Evolutionary conservation across 345 rosid species (phyloP).

Genomic region (Trapa incisa): DNA sequence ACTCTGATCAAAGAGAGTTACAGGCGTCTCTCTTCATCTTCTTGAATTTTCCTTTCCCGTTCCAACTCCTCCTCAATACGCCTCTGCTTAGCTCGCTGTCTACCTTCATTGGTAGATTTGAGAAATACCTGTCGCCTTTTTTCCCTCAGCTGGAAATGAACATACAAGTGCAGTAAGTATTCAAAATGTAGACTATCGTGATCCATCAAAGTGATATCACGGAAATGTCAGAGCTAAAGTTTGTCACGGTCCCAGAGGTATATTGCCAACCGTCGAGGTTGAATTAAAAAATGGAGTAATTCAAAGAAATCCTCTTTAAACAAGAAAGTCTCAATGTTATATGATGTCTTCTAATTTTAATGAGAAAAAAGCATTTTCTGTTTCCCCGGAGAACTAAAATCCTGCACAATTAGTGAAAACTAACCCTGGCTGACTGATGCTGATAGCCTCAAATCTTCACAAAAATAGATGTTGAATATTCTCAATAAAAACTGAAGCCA

Average conservation of each 20-base stretch:
- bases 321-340: background rate
- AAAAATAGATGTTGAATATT: background rate
- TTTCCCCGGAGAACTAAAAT: background rate
- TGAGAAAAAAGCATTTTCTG: background rate
- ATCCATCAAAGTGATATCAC: background rate
- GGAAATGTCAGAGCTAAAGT: background rate
- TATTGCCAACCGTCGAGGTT: background rate
- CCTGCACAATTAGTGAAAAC: background rate
- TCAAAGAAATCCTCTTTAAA: background rate
- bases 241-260: background rate
- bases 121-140: slow-evolving; percentile 75
- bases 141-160: slow-evolving; percentile 58
- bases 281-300: background rate
- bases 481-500: background rate
- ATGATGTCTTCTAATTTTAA: background rate
- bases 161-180: slow-evolving; percentile 1
- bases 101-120: slow-evolving; percentile 76
- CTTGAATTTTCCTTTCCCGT: slow-evolving; percentile 63
- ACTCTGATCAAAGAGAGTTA: slow-evolving; percentile 15
- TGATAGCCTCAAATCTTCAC: too few species aligned
- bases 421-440: background rate
- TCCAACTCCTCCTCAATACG: slow-evolving; percentile 69
- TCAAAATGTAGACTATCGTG: background rate
- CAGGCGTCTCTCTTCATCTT: slow-evolving; percentile 80
- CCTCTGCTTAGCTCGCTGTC: slow-evolving; percentile 85